Conservation (phyloP, 768 basidiomycete species). For the Termitomyces sp. region DNA sequence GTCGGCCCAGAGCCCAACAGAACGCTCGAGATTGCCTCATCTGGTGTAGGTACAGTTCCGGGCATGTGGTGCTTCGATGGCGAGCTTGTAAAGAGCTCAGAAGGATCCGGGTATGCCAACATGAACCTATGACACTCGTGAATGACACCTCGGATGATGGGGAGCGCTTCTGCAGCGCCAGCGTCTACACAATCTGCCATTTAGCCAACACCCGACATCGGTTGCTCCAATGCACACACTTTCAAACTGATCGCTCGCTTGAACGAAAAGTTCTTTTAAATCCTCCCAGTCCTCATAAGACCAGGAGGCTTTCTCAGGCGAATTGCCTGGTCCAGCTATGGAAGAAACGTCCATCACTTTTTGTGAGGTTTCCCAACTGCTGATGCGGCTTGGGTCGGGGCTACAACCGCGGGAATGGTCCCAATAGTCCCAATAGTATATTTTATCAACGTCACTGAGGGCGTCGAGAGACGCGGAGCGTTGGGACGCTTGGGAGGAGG, state of each 20-base stretch:
- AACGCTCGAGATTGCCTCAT: neutral
- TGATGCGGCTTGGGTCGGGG: constrained; percentile 20
- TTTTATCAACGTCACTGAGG: constrained; percentile 15
- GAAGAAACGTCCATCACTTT: constrained; percentile 37
- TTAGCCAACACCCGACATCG: constrained; percentile 6
- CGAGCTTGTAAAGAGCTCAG: constrained; percentile 34
- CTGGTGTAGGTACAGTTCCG: neutral
- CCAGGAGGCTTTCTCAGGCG: constrained; percentile 18
- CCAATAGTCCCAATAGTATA: constrained; percentile 31
- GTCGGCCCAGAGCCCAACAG: neutral
- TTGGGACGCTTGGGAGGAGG: constrained; percentile 7
- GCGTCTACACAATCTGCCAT: constrained; percentile 27
- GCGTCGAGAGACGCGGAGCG: constrained; percentile 10
- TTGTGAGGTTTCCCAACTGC: constrained; percentile 23
- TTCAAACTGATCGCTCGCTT: constrained; percentile 54
- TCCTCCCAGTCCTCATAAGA: constrained; percentile 58
- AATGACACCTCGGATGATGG: constrained; percentile 55
- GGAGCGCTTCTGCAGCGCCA: constrained; percentile 42
- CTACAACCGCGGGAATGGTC: constrained; percentile 26
- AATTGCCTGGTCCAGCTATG: constrained; percentile 20
- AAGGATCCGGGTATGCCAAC: constrained; percentile 48
- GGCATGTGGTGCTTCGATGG: constrained; percentile 10
- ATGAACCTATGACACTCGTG: constrained; percentile 67
- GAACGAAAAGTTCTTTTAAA: constrained; percentile 56
- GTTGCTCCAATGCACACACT: constrained; percentile 39